These are phyloP conservation scores for Ascosphaera apis DNA, from an alignment of 2,329 filamentous ascomycete genomes.

Conservation along the genomic window DNA sequence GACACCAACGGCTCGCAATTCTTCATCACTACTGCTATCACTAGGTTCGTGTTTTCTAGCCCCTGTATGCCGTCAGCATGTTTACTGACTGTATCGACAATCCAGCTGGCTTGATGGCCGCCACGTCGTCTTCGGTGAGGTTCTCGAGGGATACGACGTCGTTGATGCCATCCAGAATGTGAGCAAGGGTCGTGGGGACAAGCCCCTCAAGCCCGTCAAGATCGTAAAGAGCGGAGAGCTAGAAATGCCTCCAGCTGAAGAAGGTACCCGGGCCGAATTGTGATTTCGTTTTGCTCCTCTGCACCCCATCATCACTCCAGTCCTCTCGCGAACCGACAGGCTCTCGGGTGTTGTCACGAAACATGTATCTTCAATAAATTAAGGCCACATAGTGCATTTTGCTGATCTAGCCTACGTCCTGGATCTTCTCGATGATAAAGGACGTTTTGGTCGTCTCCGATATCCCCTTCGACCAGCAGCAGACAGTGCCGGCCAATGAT, in stretches of 20 bases:
- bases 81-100: constrained; percentile 4
- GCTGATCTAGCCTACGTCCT: too few relatives aligned
- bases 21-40: constrained; percentile 41
- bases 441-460: too few relatives aligned
- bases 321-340: too few relatives aligned
- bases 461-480: too few relatives aligned
- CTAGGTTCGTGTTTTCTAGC: constrained; percentile 19
- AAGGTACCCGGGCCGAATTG: constrained; percentile 48
- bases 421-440: too few relatives aligned
- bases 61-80: neutral
- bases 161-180: constrained; percentile 43
- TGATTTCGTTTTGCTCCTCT: too few relatives aligned
- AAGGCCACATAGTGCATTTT: too few relatives aligned
- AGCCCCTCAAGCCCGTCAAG: constrained; percentile 34
- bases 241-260: constrained; percentile 26
- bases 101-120: constrained; percentile 35
- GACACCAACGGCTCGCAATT: constrained; percentile 45
- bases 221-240: constrained; percentile 44
- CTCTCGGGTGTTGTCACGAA: too few relatives aligned
- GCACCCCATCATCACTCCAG: too few relatives aligned
- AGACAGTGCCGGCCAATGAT: too few relatives aligned
- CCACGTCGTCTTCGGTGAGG: constrained; percentile 47
- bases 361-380: too few relatives aligned
- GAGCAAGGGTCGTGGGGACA: constrained; percentile 32
- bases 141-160: constrained; percentile 43